Evolutionary conservation across 768 basidiomycete species (phyloP), one percentile per base, ranked within the genome.

Genomic region (Collybiopsis luxurians): DNA sequence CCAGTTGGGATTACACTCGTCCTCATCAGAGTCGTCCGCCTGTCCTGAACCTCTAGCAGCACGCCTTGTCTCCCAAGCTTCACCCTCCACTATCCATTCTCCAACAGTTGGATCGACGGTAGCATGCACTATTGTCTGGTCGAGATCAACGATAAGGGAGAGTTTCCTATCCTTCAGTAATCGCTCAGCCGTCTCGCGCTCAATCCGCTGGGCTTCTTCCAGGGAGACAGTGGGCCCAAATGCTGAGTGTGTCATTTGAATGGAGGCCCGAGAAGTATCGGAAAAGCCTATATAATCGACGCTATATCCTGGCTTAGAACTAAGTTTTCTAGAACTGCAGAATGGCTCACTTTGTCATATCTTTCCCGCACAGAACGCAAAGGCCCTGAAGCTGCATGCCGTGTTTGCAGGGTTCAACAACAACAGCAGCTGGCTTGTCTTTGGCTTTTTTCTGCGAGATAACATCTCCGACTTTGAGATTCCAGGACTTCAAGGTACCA

Each of bases 91-190:
- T 65, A 97, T 91, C 97, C 97, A 98, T 69, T 98, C 96, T 30
- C 94, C 95, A 1, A 98, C 93, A 0, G 97, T 98, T 4, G 97
- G 96, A 72, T 99, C 97, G 24, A 98, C 95, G 0, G 96, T 98
- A 7, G 97, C 96, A 66, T 99, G 97, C 3, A 99, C 92, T 68
- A 98, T 95, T 12, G 97, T 99, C 70, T 99, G 97, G 73, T 99
- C 97, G 31, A 99, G 83, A 76, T 99, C 97, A 64, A 99, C 96
- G 62, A 99, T 98, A 49, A 99, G 86, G 31, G 92, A 93, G 30
- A 99, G 85, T 69, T 87, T 93, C 53, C 86, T 82, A 4, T 82
- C 75, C 55, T 81, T 79, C 65, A 92, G 80, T 34, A 99, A 83
- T 62, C 86, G 87, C 1, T 87, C 75, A 1, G 92, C 88, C 2